Base-by-base conservation (phyloP, 805 yeast species). In the Saccharomycopsis sp. region DNA sequence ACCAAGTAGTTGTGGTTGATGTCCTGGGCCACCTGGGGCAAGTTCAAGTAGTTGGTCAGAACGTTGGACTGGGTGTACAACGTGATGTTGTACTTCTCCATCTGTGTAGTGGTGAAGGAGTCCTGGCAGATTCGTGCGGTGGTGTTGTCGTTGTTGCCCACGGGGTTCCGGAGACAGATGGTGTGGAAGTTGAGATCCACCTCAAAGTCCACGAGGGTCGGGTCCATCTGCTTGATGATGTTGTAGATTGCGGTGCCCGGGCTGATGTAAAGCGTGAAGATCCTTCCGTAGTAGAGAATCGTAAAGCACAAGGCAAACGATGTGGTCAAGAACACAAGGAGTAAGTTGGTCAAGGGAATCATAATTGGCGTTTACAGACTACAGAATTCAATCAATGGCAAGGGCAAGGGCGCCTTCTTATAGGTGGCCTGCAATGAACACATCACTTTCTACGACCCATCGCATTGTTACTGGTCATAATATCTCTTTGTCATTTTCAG, bases 181-280 rank as follows among this genome's bases (percentile, higher is more conserved):
- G 32, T 26, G n/a, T 13, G 20, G 10, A 39, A 41, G 21, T 27
- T 37, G 25, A 44, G 15, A 15, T 31, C 37, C 18, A 44, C 39
- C 2, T 30, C 15, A 10, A 34, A 3, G 40, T 56, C 60, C 18
- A 75, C 82, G 8, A 55, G 79, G 32, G 54, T 53, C 17, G 65
- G 68, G n/a, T 78, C 67, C 49, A 61, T 75, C 38, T 58, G 62
- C 17, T 25, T 20, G 17, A 44, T 44, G 35, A 44, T 21, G 1
- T 17, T 22, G 33, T 39, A 44, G 12, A 44, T 44, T 3, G 41
- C 22, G 12, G 42, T 39, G 30, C 30, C 18, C 16, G 20, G 22
- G 31, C 34, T 36, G 23, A 44, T 39, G 9, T 18, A 16, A 9
- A 44, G 15, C 16, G 34, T 20, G 6, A 44, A 12, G 17, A 44